A percentile compares a stretch with the other conserved stretches of the same genome.
phyloP scores from a whole-genome alignment of 148 eudicot species.

The Drosera capensis region DNA sequence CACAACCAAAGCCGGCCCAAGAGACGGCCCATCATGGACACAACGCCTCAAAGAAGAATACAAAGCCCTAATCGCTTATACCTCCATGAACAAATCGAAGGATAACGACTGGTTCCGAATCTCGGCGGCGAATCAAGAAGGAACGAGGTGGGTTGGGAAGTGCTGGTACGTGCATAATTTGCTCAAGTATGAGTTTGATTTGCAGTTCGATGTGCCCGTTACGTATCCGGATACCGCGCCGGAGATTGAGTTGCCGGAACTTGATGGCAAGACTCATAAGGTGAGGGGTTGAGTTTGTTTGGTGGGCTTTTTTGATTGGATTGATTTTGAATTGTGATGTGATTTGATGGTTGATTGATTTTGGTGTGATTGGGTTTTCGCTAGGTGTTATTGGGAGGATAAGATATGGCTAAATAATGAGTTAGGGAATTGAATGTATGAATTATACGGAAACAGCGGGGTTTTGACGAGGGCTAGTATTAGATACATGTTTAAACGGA shows the following conservation, averaged over 20 bases:
- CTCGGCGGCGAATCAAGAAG: constrained; percentile 73
- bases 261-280: constrained; percentile 95
- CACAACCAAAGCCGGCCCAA: constrained; percentile 61
- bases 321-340: no score
- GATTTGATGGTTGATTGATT: no score
- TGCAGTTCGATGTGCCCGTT: constrained; percentile 88
- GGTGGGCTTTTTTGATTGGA: no score
- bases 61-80: constrained; percentile 76
- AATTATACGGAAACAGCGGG: no score
- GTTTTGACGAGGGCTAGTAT: no score
- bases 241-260: constrained; percentile 73
- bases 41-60: constrained; percentile 86
- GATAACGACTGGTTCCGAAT: constrained; percentile 98
- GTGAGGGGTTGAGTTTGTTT: constrained; percentile 14
- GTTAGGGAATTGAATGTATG: no score
- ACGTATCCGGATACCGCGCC: constrained; percentile 98
- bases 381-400: no score
- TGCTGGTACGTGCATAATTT: constrained; percentile 95
- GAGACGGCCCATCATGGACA: constrained; percentile 88
- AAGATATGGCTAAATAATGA: no score
- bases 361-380: no score
- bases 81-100: constrained; percentile 83
- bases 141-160: constrained; percentile 87
- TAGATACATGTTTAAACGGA: no score
- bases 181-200: constrained; percentile 82